Base-by-base conservation (phyloP, 2,329 filamentous ascomycete species). In the Exophiala sp. region DNA sequence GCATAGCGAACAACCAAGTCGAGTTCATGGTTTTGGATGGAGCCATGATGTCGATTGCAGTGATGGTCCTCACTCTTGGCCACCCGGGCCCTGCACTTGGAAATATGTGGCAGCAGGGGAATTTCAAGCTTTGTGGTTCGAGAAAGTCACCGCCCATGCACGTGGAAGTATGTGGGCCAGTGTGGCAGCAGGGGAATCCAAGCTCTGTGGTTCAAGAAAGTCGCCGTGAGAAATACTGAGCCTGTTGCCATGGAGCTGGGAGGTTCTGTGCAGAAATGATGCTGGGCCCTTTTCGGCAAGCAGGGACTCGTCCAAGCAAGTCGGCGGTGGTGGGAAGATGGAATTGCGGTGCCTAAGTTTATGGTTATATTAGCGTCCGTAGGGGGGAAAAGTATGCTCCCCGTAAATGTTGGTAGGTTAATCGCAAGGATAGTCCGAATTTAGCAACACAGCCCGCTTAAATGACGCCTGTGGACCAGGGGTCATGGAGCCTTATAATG, bases 11-110 rank as follows among this genome's bases (percentile, higher is more conserved):
- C 61, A 65, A 78, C 33, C 71, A 80, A 63, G 54, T 65, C 2
- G 68, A 72, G 11, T 78, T 80, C 62, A 75, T 80, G 63, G 63
- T 75, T 10, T 64, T 80, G 2, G 78, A 80, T 56, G 76, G 77
- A 20, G 70, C 71, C 2, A 79, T 79, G 75, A 75, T 81, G 48
- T 68, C 70, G 9, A 52, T 55, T 38, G 35, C 29, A 7, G 53
- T 52, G 12, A 10, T 32, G 9, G 47, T 55, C 7, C 33, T 55
- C 4, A 55, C 48, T 6, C 21, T 43, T 2, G 47, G 14, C 12
- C 53, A 55, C 40, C 53, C 53, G 34, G 49, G 53, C 10, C 36
- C 32, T 29, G 36, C 43, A 8, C 20, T 55, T 21, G 53, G 53
- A 29, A 5, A 12, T 38, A 16, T 38, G 35, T 38, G 35, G 35